Percentiles rank a stretch among this genome's conserved stretches.
These are phyloP conservation scores for Teunomyces gatunensis DNA, from an alignment of 805 yeast genomes.

Conservation along the genomic window DNA sequence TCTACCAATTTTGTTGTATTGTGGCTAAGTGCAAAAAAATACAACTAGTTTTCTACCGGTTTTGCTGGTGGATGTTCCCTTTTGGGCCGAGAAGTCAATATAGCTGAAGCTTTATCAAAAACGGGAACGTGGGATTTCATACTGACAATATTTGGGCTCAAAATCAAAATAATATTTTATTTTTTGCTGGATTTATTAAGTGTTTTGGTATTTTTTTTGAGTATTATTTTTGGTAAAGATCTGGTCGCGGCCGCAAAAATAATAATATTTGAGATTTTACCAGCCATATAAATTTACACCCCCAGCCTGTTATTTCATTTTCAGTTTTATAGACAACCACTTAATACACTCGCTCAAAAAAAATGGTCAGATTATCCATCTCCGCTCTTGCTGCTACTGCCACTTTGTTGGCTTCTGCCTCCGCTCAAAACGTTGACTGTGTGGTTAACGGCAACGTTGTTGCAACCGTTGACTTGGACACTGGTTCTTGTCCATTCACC, in stretches of 20 bases:
- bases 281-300: background rate
- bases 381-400: slow-evolving; percentile 20
- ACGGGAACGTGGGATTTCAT: background rate
- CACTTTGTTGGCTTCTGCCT: slow-evolving; percentile 19
- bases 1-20: background rate
- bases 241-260: background rate
- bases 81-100: background rate
- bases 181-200: background rate
- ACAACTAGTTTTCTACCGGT: background rate
- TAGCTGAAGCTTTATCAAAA: background rate
- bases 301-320: background rate
- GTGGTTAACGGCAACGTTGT: slow-evolving; percentile 30
- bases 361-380: slow-evolving; percentile 14
- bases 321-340: background rate
- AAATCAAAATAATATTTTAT: background rate
- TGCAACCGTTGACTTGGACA: slow-evolving; percentile 38
- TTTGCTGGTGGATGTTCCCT: background rate
- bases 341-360: slow-evolving; percentile 6
- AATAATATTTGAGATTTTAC: background rate
- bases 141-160: background rate
- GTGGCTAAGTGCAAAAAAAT: background rate
- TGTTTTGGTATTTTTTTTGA: background rate
- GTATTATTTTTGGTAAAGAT: background rate
- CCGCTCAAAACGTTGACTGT: slow-evolving; percentile 38
- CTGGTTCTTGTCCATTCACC: slow-evolving; percentile 39